Evolutionary conservation across 805 yeast genomes (phyloP).

Genomic region (Monosporozyma yasuniensis): DNA sequence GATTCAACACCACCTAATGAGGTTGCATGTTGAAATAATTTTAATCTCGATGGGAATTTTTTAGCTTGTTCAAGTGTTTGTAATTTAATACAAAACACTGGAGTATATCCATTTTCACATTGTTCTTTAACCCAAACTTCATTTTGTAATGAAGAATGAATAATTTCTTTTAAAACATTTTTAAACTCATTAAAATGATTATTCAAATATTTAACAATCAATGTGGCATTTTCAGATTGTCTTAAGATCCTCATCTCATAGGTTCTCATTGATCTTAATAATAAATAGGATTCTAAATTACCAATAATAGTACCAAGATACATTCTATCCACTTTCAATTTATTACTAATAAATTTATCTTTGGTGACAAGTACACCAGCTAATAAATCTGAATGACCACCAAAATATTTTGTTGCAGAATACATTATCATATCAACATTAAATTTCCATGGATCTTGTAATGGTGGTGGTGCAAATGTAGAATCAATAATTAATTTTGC

Average conservation of each 20-base stretch:
- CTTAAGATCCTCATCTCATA: slow-evolving; percentile 58
- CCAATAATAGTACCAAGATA: slow-evolving; percentile 72
- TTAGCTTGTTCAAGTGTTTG: slow-evolving; percentile 46
- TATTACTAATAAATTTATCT: slow-evolving; percentile 36
- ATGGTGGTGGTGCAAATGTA: slow-evolving; percentile 91
- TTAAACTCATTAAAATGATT: slow-evolving; percentile 39
- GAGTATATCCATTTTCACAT: slow-evolving; percentile 55
- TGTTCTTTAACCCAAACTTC: slow-evolving; percentile 62
- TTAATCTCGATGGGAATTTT: slow-evolving; percentile 52
- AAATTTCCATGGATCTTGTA: slow-evolving; percentile 68
- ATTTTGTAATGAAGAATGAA: slow-evolving; percentile 70
- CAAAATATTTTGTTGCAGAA: slow-evolving; percentile 88
- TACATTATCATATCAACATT: slow-evolving; percentile 90
- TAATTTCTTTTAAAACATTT: slow-evolving; percentile 42
- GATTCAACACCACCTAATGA: slow-evolving; percentile 91
- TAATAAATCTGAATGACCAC: slow-evolving; percentile 88
- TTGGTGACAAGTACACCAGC: slow-evolving; percentile 76
- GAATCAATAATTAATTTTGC: slow-evolving; percentile 70
- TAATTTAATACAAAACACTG: slow-evolving; percentile 65
- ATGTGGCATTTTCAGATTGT: slow-evolving; percentile 56
- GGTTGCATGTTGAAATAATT: slow-evolving; percentile 81
- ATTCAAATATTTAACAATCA: slow-evolving; percentile 49
- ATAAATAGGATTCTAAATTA: slow-evolving; percentile 63
- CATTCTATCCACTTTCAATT: slow-evolving; percentile 53
- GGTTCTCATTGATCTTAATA: slow-evolving; percentile 75